Evolutionary conservation across 495 filamentous ascomycete genomes (phyloP).

Genomic region (Hypomontagnella submonticulosa): DNA sequence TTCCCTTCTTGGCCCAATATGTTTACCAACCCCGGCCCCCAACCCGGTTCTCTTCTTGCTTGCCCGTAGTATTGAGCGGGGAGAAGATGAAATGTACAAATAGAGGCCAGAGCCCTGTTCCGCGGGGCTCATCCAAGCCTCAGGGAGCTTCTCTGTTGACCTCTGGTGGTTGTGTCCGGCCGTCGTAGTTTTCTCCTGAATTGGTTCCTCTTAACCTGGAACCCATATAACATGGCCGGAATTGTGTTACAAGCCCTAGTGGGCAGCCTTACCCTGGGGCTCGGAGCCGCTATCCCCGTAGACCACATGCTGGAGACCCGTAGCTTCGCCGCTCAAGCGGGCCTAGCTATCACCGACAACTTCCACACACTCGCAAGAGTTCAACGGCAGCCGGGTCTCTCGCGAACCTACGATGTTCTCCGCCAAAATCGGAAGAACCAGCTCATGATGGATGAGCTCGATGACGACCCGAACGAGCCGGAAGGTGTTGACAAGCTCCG

Average conservation of each 20-base stretch:
- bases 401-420: slow-evolving; percentile 18
- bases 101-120: slow-evolving; percentile 7
- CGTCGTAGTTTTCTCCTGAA: neutral
- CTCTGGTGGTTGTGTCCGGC: neutral
- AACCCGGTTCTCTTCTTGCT: neutral
- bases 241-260: slow-evolving; percentile 9
- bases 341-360: slow-evolving; percentile 30
- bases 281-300: slow-evolving; percentile 20
- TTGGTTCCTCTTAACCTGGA: neutral
- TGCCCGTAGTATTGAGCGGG: slow-evolving; percentile 1
- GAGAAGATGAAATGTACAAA: slow-evolving; percentile 25
- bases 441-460: slow-evolving; percentile 11
- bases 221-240: slow-evolving; percentile 11
- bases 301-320: slow-evolving; percentile 30
- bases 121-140: neutral
- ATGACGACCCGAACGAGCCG: slow-evolving; percentile 16
- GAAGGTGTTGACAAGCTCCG: slow-evolving; percentile 39
- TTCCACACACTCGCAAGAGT: slow-evolving; percentile 23
- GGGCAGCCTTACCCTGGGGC: slow-evolving; percentile 11
- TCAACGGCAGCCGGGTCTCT: slow-evolving; percentile 13
- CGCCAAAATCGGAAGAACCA: slow-evolving; percentile 18
- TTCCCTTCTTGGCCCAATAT: slow-evolving; percentile 27
- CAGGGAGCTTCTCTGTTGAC: neutral
- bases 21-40: neutral
- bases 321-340: slow-evolving; percentile 21